phyloP scores from a whole-genome alignment of 2,329 filamentous ascomycete genomes.

The Dactylellina haptotyla region DNA sequence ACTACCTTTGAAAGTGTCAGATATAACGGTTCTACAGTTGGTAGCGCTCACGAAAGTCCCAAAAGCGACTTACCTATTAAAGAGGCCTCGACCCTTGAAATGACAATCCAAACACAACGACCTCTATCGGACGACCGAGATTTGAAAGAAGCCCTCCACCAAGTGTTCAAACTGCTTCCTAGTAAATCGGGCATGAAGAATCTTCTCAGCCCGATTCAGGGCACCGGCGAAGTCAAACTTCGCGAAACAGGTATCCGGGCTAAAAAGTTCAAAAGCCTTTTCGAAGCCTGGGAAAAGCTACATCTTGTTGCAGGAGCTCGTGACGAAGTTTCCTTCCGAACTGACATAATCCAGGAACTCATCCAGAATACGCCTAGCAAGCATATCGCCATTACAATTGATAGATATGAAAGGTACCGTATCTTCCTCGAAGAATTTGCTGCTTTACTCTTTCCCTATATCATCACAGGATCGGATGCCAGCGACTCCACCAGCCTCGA shows the following conservation, averaged over 20 bases:
- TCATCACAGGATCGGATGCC: slow-evolving; percentile 61
- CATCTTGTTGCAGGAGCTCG: slow-evolving; percentile 57
- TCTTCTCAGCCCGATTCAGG: slow-evolving; percentile 61
- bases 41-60: neutral
- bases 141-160: slow-evolving; percentile 55
- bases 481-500: slow-evolving; percentile 55
- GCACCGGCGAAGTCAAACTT: slow-evolving; percentile 61
- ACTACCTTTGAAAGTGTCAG: neutral
- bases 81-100: neutral
- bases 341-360: slow-evolving; percentile 62
- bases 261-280: slow-evolving; percentile 61
- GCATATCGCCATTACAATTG: slow-evolving; percentile 59
- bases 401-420: slow-evolving; percentile 63
- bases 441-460: slow-evolving; percentile 61
- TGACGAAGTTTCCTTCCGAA: slow-evolving; percentile 61
- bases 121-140: neutral
- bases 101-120: neutral
- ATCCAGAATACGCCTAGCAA: slow-evolving; percentile 2
- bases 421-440: slow-evolving; percentile 61
- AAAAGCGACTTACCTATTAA: neutral
- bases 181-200: slow-evolving; percentile 60
- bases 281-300: slow-evolving; percentile 62
- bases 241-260: slow-evolving; percentile 62
- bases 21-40: neutral
- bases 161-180: slow-evolving; percentile 58